Percentiles rank a stretch among this genome's conserved stretches.
phyloP scores from a whole-genome alignment of 108 stramenopile species.

The Phaeodactylum tricornutum region DNA sequence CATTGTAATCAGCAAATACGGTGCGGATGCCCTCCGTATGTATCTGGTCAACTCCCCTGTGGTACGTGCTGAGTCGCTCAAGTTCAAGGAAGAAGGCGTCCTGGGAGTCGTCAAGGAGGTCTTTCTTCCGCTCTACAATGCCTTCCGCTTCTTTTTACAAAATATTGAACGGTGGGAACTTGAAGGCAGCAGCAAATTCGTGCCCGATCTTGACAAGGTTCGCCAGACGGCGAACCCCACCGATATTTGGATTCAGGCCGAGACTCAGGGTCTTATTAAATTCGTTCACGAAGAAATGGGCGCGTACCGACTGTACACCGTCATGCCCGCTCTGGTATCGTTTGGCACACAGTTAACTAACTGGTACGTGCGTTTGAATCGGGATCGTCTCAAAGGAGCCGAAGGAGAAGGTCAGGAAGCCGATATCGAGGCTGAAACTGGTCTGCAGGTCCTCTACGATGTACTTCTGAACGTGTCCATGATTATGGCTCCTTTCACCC shows the following conservation, averaged over 20 bases:
- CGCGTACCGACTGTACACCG: slow-evolving; percentile 97
- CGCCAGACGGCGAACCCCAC: slow-evolving; percentile 82
- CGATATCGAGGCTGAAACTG: slow-evolving; percentile 65
- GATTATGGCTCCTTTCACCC: slow-evolving; percentile 98
- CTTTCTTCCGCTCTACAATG: slow-evolving; percentile 96
- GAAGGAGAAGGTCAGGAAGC: slow-evolving; percentile 71
- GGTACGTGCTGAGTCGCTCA: slow-evolving; percentile 95
- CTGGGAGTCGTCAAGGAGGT: slow-evolving; percentile 95
- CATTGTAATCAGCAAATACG: slow-evolving; percentile 87
- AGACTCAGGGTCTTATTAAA: slow-evolving; percentile 90
- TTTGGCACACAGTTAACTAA: slow-evolving; percentile 97
- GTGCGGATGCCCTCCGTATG: slow-evolving; percentile 98
- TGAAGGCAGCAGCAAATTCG: slow-evolving; percentile 53
- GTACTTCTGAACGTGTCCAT: slow-evolving; percentile 88
- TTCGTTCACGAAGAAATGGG: slow-evolving; percentile 98
- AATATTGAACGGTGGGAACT: slow-evolving; percentile 79
- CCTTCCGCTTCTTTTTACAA: slow-evolving; percentile 96
- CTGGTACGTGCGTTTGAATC: slow-evolving; percentile 99
- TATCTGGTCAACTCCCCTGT: slow-evolving; percentile 99
- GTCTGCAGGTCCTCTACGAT: slow-evolving; percentile 94
- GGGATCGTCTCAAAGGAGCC: slow-evolving; percentile 94
- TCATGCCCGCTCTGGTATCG: slow-evolving; percentile 93
- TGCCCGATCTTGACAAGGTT: slow-evolving; percentile 73
- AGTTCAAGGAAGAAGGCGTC: slow-evolving; percentile 97
- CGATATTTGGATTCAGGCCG: slow-evolving; percentile 98